These are phyloP conservation scores for Spergularia azorica DNA, from an alignment of 179 eudicot genomes.

Conservation along the genomic window DNA sequence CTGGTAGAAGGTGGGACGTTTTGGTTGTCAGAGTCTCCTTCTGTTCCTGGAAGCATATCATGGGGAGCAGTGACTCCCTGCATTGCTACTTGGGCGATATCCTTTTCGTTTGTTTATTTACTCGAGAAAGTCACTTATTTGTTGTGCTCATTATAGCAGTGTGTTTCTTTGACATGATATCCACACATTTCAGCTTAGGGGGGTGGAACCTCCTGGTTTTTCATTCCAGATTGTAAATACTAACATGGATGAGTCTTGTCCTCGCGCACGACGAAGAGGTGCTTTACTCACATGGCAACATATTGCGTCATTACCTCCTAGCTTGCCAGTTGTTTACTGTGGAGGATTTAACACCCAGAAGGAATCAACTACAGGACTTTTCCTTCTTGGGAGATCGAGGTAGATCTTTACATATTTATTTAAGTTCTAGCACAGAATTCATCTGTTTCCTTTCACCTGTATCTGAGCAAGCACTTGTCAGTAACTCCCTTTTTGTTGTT, in stretches of 20 bases:
- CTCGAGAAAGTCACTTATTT: neutral
- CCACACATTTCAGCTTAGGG: slow-evolving; percentile 94
- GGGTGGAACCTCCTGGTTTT: slow-evolving; percentile 95
- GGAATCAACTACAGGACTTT: slow-evolving; percentile 98
- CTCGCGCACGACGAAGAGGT: slow-evolving; percentile 95
- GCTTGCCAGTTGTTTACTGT: slow-evolving; percentile 87
- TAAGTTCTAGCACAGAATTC: neutral
- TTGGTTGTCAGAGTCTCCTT: slow-evolving; percentile 97
- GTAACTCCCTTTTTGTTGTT: neutral
- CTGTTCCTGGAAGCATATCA: slow-evolving; percentile 93
- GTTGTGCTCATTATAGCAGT: slow-evolving; percentile 1
- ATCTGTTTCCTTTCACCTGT: neutral
- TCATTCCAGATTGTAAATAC: slow-evolving; percentile 95
- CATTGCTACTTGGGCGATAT: slow-evolving; percentile 96
- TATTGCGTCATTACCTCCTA: slow-evolving; percentile 96
- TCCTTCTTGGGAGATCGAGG: slow-evolving; percentile 99
- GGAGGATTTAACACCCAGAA: slow-evolving; percentile 98
- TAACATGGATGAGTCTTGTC: slow-evolving; percentile 84
- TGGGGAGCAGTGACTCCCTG: slow-evolving; percentile 92
- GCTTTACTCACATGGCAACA: slow-evolving; percentile 99
- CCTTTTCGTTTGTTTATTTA: slow-evolving; percentile 43
- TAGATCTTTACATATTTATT: slow-evolving; percentile 22
- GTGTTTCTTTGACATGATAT: slow-evolving; percentile 65
- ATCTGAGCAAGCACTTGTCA: neutral
- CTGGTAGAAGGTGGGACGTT: slow-evolving; percentile 95